Percentiles rank a stretch among this genome's conserved stretches.
These are phyloP conservation scores for Citrus medica DNA, from an alignment of 345 rosid species.

Conservation along the genomic window DNA sequence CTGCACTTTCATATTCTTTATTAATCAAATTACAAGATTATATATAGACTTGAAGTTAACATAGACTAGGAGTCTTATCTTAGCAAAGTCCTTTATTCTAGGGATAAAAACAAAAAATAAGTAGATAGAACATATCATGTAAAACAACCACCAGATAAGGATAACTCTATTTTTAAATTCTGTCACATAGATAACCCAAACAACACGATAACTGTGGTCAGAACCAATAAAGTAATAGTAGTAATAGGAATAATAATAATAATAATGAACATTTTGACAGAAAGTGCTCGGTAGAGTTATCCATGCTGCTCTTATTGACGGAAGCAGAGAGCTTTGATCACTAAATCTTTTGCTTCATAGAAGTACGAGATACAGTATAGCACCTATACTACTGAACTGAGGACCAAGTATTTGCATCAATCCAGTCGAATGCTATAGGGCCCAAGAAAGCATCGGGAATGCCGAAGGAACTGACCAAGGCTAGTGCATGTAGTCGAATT, in stretches of 20 bases:
- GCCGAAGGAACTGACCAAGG: constrained; percentile 71
- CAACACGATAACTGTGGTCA: not conserved
- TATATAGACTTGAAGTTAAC: no score
- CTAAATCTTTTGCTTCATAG: not conserved
- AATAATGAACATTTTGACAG: constrained; percentile 23
- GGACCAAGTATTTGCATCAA: constrained; percentile 80
- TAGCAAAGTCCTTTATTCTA: no score
- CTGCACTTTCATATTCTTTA: no score
- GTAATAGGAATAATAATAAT: not conserved
- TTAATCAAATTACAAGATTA: no score
- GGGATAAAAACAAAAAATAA: no score
- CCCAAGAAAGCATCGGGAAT: constrained; percentile 73
- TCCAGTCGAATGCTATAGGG: constrained; percentile 89
- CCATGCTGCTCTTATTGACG: no score
- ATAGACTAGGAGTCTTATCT: no score
- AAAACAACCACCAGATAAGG: no score
- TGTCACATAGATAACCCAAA: not conserved
- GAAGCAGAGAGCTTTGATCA: not conserved
- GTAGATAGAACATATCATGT: no score
- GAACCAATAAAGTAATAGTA: not conserved
- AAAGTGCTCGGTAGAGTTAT: no score
- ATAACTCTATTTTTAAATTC: no score
- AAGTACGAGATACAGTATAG: not conserved
- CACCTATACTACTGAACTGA: constrained; percentile 27
- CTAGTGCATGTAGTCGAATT: constrained; percentile 76